Base-by-base conservation (phyloP, 2,329 filamentous ascomycete genomes). In the Cladophialophora chaetospira region DNA sequence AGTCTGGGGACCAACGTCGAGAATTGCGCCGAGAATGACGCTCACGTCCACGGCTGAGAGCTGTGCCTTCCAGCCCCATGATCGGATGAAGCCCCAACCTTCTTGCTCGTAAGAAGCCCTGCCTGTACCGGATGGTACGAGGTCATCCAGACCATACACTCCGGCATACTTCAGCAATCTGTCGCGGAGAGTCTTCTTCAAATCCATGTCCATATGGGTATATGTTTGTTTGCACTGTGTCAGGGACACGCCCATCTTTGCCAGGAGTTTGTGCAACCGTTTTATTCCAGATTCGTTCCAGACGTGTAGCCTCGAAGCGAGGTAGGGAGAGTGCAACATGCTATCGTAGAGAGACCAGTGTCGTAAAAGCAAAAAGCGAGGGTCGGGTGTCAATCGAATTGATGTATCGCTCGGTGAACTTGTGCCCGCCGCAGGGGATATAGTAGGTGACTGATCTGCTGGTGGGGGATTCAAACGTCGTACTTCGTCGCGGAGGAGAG, bases 341-440 rank as follows among this genome's bases (percentile, higher is more conserved):
- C 91, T 96, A 69, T 99, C 94, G 72, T 97, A 97, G 11, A 99
- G 79, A 65, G 91, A 96, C 94, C 94, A 99, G 71, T 99, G 94
- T 29, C 94, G 82, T 51, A 97, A 89, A 0, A 99, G 82, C 23
- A 97, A 82, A 65, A 99, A 96, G 36, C 89, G 88, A 8, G 94
- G 95, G 69, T 99, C 94, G 0, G 94, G 94, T 0, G 92, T 96
- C 35, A 99, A 78, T 19, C 92, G 86, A 64, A 99, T 97, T 48
- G 91, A 88, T 8, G 86, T 95, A 72, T 99, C 94, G 53, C 92
- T 93, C 4, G 94, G 91, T 61, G 88, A 94, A 59, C 88, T 82
- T 5, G 91, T 92, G 25, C 53, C 53, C 51, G 23, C 38, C 38
- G 42, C 35, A 1, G 57, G 57, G 15, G 58, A 62, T 49, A 60